Base-by-base conservation (phyloP, 2,329 filamentous ascomycete species). In the Eutypella sp. region DNA sequence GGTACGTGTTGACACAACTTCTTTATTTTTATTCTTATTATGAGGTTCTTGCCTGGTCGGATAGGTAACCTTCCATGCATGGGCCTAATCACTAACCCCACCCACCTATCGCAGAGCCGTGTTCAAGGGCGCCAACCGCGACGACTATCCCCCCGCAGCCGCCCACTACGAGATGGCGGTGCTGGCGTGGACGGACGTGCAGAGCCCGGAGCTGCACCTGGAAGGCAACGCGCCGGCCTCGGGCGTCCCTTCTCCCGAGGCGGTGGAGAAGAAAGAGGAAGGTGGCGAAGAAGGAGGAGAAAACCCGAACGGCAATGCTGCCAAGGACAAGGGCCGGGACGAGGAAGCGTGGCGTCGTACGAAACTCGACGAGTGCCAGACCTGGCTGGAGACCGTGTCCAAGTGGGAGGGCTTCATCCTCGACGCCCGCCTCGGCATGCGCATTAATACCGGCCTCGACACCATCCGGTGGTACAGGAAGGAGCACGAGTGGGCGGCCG, bases 101-200 rank as follows among this genome's bases (percentile, higher is more conserved):
- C n/a, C n/a, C n/a, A 18, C 5, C 5, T 36, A n/a, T n/a, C n/a
- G 20, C 41, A 82, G 79, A 40, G 53, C 65, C 1, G 58, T 66
- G 11, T 82, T 83, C 62, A 83, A 78, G 51, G 84, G 83, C 2
- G 57, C 70, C 0, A 72, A 77, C 2, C 81, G 75, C 47, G 86
- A 91, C 47, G 83, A 86, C 57, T 91, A 87, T 71, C 73, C 81
- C 9, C 71, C 78, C 6, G 88, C 92, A 0, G 81, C 84, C 1
- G 89, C 87, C 1, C 76, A 89, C 54, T 96, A 96, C 65, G 93
- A 99, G 67, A 81, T 93, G 71, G 90, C 83, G 0, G 89, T 87
- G 7, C 81, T 88, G 45, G 71, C 84, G 1, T 99, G 92, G 91
- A 75, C 78, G 47, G 85, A 92, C 57, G 75, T 72, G 43, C 75